Evolutionary conservation across 768 basidiomycete species (phyloP), one percentile per base, ranked within the genome.

Genomic region (Amyloporia xantha): DNA sequence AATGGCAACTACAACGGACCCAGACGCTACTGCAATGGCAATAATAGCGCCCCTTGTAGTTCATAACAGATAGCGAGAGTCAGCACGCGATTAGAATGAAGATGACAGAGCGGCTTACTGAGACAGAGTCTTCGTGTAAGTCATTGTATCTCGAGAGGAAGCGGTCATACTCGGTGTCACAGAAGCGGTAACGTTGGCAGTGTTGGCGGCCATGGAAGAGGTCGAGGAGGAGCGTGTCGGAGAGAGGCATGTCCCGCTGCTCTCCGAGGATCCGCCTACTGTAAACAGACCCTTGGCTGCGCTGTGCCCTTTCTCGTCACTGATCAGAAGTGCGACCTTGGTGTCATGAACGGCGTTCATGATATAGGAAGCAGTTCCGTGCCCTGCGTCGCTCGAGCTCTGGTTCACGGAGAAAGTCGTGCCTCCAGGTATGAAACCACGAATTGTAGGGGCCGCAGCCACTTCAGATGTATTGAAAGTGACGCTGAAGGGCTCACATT

Each of bases 401-500:
- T 48, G 44, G 50, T 61, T 59, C 46, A 65, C 41, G 28, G 43
- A 38, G 55, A 64, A 46, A 7, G 68, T 60, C 10, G 43, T 56
- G 36, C 52, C 57, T 39, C 46, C 52, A 25, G 65, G 66, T 11
- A 63, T 54, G 41, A 65, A 48, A 68, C 71, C 59, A 44, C 68
- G 63, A 61, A 79, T 15, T 66, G 62, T 17, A 62, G 72, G 59
- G 2, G 78, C 59, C 3, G 53, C 57, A 1, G 71, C 68, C 4
- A 70, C 59, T 11, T 58, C 50, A 2, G 61, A 53, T 0, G 66
- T 59, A 43, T 75, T 64, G 59, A 72, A 80, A 2, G 53, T 56
- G 21, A 85, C 59, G 5, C 63, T 62, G 60, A 83, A 74, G 3
- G 69, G 54, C 52, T 71, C 65, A 62, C 81, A 82, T 60, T 82